A percentile compares a stretch with the other conserved stretches of the same genome.
Evolutionary conservation across 192 early-diverging fungal genomes (phyloP).

Genomic region (Linnemannia hyalina): DNA sequence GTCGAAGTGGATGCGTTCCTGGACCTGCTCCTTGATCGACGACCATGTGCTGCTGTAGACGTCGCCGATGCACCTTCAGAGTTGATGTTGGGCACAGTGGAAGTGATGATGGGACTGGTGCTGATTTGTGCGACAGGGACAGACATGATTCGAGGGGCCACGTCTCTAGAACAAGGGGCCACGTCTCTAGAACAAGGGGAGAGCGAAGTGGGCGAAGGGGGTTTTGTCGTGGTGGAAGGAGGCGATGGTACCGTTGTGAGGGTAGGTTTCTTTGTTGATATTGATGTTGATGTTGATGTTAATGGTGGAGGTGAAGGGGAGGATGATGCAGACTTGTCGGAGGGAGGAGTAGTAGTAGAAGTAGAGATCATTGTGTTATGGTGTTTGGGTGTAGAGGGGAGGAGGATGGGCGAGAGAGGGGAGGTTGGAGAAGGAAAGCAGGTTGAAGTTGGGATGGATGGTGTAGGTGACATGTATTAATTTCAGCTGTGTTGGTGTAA

Average conservation of each 20-base stretch:
- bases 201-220: background rate
- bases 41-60: background rate
- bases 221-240: background rate
- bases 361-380: background rate
- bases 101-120: background rate
- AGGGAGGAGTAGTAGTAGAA: background rate
- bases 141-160: background rate
- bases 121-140: background rate
- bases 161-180: background rate
- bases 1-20: constrained; percentile 21
- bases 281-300: background rate
- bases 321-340: background rate
- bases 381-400: background rate
- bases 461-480: background rate
- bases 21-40: constrained; percentile 9
- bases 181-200: constrained; percentile 1
- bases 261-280: background rate
- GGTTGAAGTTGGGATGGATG: background rate
- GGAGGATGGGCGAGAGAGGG: background rate
- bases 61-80: background rate
- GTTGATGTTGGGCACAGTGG: background rate
- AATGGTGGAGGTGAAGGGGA: background rate
- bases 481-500: background rate
- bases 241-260: background rate
- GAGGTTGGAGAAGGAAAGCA: constrained; percentile 22